A percentile compares a stretch with the other conserved stretches of the same genome.
These are phyloP conservation scores for Phytophthora megakarya DNA, from an alignment of 352 stramenopile genomes.

Conservation along the genomic window DNA sequence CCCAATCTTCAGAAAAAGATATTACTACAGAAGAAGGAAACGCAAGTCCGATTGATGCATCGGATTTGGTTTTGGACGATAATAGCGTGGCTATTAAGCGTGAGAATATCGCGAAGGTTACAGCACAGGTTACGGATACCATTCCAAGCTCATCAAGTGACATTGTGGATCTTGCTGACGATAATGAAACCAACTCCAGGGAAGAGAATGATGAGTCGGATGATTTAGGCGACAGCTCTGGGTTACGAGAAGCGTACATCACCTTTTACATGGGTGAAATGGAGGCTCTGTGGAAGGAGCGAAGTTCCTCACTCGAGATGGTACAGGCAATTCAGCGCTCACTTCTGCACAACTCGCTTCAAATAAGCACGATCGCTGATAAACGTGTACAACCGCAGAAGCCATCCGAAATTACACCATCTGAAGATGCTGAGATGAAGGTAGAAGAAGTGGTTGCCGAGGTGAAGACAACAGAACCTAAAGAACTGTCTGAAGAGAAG, in stretches of 20 bases:
- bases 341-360: constrained; percentile 36
- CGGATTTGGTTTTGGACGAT: constrained; percentile 25
- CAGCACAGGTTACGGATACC: constrained; percentile 8
- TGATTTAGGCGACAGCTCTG: constrained; percentile 52
- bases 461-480: constrained; percentile 4
- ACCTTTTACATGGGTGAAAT: constrained; percentile 85
- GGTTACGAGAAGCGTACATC: constrained; percentile 68
- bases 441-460: constrained; percentile 17
- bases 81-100: constrained; percentile 47
- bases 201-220: constrained; percentile 26
- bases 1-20: constrained; percentile 19
- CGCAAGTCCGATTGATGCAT: constrained; percentile 13
- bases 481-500: constrained; percentile 13
- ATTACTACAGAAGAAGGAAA: constrained; percentile 19
- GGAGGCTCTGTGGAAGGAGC: constrained; percentile 81
- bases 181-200: constrained; percentile 2
- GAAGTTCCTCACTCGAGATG: constrained; percentile 75
- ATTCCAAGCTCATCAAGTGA: constrained; percentile 4
- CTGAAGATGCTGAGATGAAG: constrained; percentile 38
- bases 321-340: constrained; percentile 76
- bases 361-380: background rate
- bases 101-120: constrained; percentile 46
- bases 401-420: background rate
- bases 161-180: constrained; percentile 28
- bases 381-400: constrained; percentile 11